Percentiles rank a stretch among this genome's conserved stretches.
Conservation (phyloP, 306 rosid genomes). For the Cicer pinnatifidum region DNA sequence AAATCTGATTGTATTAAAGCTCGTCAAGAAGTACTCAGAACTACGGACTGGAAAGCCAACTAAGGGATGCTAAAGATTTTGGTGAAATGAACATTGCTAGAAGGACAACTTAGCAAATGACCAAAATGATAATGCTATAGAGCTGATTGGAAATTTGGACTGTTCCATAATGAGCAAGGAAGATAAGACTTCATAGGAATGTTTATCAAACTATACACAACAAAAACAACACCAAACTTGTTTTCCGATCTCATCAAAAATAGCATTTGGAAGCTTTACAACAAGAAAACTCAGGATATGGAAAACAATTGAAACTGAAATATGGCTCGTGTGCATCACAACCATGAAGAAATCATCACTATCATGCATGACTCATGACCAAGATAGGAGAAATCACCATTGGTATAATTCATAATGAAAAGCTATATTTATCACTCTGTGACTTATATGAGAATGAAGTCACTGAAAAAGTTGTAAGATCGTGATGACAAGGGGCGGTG, state of each 20-base stretch:
- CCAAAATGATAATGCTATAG: background rate
- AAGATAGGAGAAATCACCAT: conserved; percentile 4
- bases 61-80: background rate
- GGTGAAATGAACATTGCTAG: background rate
- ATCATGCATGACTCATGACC: background rate
- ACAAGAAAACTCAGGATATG: background rate
- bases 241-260: background rate
- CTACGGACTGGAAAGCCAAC: background rate
- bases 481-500: background rate
- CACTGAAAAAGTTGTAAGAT: background rate
- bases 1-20: background rate
- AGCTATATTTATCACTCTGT: background rate
- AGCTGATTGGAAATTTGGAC: background rate
- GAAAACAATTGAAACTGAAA: background rate
- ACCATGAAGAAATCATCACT: background rate
- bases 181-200: background rate
- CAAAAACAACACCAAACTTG: background rate
- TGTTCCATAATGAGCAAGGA: background rate
- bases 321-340: background rate
- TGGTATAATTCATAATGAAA: background rate
- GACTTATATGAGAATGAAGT: background rate
- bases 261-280: background rate
- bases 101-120: background rate
- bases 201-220: background rate
- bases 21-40: background rate